Base-by-base conservation (phyloP, 2,329 filamentous ascomycete genomes). In the Tolypocladium tundrense region DNA sequence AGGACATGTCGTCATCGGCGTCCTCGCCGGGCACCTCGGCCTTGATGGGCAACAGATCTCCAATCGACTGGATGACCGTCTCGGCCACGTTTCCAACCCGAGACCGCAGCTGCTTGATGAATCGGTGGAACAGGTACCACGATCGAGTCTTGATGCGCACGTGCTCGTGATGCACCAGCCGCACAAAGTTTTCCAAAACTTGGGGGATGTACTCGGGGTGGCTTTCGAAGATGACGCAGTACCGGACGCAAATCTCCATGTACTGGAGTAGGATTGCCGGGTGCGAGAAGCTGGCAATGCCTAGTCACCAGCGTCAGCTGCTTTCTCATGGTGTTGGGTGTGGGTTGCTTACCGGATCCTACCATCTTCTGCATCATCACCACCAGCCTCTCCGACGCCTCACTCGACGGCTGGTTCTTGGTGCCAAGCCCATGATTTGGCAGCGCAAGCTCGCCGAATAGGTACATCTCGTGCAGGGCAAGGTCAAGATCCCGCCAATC, bases 221-320 rank as follows among this genome's bases (percentile, higher is more conserved):
- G 58, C 85, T 85, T 68, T 97, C 92, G 69, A 99, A 97, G 72
- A 97, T 96, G 35, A 86, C 84, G 69, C 88, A 90, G 73, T 99
- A 99, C 55, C 94, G 87, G 57, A 96, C 92, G 71, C 92, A 96
- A 41, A 96, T 96, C 72, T 99, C 94, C 92, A 99, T 97, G 69
- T 96, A 99, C 73, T 97, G 91, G 27, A 99, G 79, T 62, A 97
- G 85, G 55, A 97, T 92, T 19, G 92, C 91, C 1, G 94, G 93
- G 69, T 97, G 94, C 19, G 87, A 85, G 72, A 93, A 95, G 50
- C 82, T 88, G 59, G 90, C 87, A 64, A 97, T 88, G 64, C 90
- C 91, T 92, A 27, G 6, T 39, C 19, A 45, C 27, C 19, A 7
- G 19, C 14, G 40, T 52, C 24, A 58, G 48, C 14, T 37, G 9